These are phyloP conservation scores for Agapanthus africanus DNA, from an alignment of 106 monocot species.

Conservation along the genomic window DNA sequence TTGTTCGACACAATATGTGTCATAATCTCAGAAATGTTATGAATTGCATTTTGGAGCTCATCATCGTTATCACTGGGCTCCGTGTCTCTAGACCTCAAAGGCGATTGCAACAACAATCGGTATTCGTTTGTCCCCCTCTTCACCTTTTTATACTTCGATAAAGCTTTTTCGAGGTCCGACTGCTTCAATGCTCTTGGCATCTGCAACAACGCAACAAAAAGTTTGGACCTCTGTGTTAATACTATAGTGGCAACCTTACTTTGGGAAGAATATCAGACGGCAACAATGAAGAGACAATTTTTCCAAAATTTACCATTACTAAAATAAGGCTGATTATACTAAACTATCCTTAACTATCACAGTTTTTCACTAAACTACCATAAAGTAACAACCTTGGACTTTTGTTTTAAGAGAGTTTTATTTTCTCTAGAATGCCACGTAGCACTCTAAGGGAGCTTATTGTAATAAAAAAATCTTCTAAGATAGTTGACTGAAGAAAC, in stretches of 20 bases:
- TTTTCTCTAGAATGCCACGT: background rate
- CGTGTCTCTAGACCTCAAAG: too few relatives aligned
- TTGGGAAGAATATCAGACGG: too few relatives aligned
- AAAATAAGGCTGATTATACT: too few relatives aligned
- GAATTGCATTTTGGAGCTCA: constrained; percentile 12
- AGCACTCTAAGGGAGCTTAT: too few relatives aligned
- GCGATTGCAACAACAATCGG: background rate
- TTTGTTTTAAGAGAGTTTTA: background rate
- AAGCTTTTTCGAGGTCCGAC: constrained; percentile 13
- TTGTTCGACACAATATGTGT: constrained; percentile 1
- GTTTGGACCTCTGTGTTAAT: too few relatives aligned
- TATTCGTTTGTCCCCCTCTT: background rate
- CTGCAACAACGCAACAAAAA: background rate
- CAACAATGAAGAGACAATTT: too few relatives aligned
- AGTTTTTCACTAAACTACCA: background rate
- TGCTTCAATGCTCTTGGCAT: constrained; percentile 12
- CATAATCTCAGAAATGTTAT: constrained; percentile 10
- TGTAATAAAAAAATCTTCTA: too few relatives aligned
- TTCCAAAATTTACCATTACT: too few relatives aligned
- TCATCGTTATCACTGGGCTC: background rate
- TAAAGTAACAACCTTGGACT: too few relatives aligned
- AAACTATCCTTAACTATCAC: too few relatives aligned
- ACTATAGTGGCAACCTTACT: too few relatives aligned
- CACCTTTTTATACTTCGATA: constrained; percentile 7
- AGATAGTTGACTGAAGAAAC: too few relatives aligned